These are phyloP conservation scores for Penicillium sp. DNA, from an alignment of 2,329 filamentous ascomycete genomes.

Conservation along the genomic window DNA sequence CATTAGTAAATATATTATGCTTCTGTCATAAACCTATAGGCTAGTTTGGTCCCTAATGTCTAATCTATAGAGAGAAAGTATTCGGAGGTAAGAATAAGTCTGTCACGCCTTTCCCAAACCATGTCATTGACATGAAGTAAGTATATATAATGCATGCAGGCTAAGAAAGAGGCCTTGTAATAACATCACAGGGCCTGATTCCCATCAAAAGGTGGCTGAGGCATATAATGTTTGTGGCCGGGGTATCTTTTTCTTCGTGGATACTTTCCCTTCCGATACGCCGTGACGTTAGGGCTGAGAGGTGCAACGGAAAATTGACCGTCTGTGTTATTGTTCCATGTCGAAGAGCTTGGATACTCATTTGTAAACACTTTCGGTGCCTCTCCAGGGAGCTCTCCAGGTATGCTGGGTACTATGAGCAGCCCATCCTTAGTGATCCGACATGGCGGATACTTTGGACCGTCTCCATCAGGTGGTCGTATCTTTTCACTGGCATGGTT, in stretches of 20 bases:
- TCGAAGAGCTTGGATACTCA: not conserved
- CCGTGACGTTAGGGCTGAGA: constrained; percentile 12
- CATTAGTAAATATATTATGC: not conserved
- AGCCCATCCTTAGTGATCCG: constrained; percentile 7
- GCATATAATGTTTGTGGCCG: constrained; percentile 4
- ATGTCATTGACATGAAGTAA: not conserved
- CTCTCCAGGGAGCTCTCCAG: not conserved
- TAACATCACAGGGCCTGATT: not conserved
- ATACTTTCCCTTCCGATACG: constrained; percentile 9
- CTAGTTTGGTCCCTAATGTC: not conserved
- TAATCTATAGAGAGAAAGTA: constrained; percentile 1
- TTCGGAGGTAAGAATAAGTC: constrained; percentile 2
- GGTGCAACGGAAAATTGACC: not conserved
- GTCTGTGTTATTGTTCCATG: not conserved
- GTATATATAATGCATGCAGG: not conserved
- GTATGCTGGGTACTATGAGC: constrained; percentile 14
- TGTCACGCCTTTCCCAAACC: not conserved
- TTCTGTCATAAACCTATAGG: not conserved
- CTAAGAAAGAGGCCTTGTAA: not conserved
- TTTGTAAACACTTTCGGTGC: not conserved
- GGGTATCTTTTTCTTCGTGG: constrained; percentile 6
- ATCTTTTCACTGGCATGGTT: not conserved
- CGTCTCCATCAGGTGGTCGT: not conserved
- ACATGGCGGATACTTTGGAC: constrained; percentile 10
- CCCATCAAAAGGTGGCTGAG: not conserved